Evolutionary conservation across 139 green algal genomes (phyloP), one percentile per base, ranked within the genome.

Genomic region (Chlorella ohadii): DNA sequence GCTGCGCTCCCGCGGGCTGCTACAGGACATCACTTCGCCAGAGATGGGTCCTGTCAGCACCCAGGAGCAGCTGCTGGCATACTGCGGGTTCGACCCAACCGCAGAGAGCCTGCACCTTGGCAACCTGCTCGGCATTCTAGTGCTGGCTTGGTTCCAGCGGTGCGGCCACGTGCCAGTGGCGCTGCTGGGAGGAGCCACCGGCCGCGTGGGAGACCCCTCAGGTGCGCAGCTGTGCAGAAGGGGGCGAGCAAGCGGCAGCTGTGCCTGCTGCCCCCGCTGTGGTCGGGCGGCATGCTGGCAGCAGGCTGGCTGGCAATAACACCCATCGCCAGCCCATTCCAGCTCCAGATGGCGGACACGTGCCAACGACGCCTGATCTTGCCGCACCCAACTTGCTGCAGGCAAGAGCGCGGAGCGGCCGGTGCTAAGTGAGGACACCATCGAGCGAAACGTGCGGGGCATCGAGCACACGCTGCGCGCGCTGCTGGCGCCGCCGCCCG

Each of bases 81-180:
- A 99, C 91, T 98, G 95, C 87, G 97, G 97, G 34, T 99, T 99
- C 83, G 97, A 99, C 88, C 97, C 97, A 31, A 99, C 97, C 22
- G 97, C 97, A 6, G 94, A 98, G 85, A 94, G 86, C 78, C 82
- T 99, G 81, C 96, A 99, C 88, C 88, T 99, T 51, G 97, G 95
- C 38, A 99, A 99, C 92, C 90, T 99, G 65, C 91, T 99, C 38
- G 96, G 97, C 71, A 98, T 99, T 89, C 91, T 99, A 31, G 97
- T 99, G 73, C 93, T 99, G 38, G 87, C 94, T 0, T 99, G 97
- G 97, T 99, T 99, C 88, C 94, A 97, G 67, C 82, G 92, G 2
- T 96, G 91, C 84, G 97, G 97, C 17, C 97, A 99, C 90, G 81
- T 70, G 4, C 91, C 95, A 0, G 90, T 99, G 7, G 96, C 92